A percentile compares a stretch with the other conserved stretches of the same genome.
These are phyloP conservation scores for Sporothrix globosa DNA, from an alignment of 2,329 filamentous ascomycete genomes.

Conservation along the genomic window DNA sequence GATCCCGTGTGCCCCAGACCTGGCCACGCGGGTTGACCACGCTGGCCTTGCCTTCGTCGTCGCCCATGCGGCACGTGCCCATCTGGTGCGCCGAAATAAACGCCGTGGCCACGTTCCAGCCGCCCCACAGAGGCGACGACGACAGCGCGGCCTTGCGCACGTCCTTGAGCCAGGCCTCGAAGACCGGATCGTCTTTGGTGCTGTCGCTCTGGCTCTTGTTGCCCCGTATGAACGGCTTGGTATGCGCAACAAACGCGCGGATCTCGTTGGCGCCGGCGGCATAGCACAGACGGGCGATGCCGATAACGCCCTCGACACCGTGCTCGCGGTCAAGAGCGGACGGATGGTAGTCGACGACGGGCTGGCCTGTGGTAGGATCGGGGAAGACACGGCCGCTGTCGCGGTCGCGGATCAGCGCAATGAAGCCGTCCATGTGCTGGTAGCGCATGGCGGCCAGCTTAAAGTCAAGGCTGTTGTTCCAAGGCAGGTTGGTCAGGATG, in stretches of 20 bases:
- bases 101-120: constrained; percentile 54
- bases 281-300: constrained; percentile 75
- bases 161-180: constrained; percentile 63
- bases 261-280: constrained; percentile 81
- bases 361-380: constrained; percentile 67
- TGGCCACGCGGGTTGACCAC: constrained; percentile 62
- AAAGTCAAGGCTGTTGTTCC: constrained; percentile 68
- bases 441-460: constrained; percentile 72
- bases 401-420: constrained; percentile 74
- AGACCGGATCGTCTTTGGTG: constrained; percentile 61
- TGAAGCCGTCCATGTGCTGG: constrained; percentile 70
- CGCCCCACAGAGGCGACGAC: constrained; percentile 39
- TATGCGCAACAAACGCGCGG: constrained; percentile 63
- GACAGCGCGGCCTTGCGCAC: constrained; percentile 44
- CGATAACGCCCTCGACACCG: constrained; percentile 71
- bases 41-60: constrained; percentile 50
- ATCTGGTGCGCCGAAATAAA: constrained; percentile 79
- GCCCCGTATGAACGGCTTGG: constrained; percentile 62
- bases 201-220: constrained; percentile 35
- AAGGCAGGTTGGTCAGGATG: constrained; percentile 65
- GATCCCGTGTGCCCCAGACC: constrained; percentile 66
- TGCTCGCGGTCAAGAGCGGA: constrained; percentile 73
- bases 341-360: constrained; percentile 69
- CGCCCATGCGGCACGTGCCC: constrained; percentile 75
- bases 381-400: constrained; percentile 74